These are phyloP conservation scores for Fusarium sulawesiense DNA, from an alignment of 2,329 filamentous ascomycete species.

Conservation along the genomic window DNA sequence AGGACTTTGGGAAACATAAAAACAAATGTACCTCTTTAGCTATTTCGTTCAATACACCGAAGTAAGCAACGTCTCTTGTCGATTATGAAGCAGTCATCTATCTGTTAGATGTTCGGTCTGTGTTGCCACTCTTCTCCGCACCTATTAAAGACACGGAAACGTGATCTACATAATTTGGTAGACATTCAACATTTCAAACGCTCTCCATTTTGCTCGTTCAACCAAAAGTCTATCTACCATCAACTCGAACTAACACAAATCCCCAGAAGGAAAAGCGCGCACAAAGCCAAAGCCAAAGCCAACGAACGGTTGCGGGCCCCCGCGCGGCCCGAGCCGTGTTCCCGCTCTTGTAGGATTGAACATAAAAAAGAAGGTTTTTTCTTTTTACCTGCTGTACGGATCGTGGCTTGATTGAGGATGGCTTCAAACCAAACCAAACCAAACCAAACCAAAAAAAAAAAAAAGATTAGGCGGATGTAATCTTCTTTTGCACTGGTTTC, in stretches of 20 bases:
- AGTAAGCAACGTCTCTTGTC: neutral
- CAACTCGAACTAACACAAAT: neutral
- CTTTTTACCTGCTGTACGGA: neutral
- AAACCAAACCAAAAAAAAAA: too few species aligned
- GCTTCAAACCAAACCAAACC: too few species aligned
- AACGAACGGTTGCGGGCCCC: conserved; percentile 47
- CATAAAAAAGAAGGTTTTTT: neutral
- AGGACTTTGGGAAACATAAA: neutral
- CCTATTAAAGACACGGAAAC: neutral
- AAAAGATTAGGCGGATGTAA: neutral
- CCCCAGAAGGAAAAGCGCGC: neutral
- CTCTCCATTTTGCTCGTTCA: too few species aligned
- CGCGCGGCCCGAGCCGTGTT: conserved; percentile 56
- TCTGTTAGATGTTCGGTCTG: neutral
- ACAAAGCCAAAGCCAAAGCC: neutral
- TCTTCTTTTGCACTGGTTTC: neutral
- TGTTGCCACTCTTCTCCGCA: neutral
- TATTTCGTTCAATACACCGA: neutral
- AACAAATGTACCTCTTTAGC: neutral
- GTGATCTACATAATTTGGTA: neutral
- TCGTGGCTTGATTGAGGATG: neutral
- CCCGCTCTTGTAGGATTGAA: conserved; percentile 50
- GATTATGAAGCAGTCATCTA: neutral
- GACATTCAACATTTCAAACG: neutral
- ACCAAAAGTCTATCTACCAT: neutral